Evolutionary conservation across 2,329 filamentous ascomycete genomes (phyloP).

Genomic region (Diaporthe sp.): DNA sequence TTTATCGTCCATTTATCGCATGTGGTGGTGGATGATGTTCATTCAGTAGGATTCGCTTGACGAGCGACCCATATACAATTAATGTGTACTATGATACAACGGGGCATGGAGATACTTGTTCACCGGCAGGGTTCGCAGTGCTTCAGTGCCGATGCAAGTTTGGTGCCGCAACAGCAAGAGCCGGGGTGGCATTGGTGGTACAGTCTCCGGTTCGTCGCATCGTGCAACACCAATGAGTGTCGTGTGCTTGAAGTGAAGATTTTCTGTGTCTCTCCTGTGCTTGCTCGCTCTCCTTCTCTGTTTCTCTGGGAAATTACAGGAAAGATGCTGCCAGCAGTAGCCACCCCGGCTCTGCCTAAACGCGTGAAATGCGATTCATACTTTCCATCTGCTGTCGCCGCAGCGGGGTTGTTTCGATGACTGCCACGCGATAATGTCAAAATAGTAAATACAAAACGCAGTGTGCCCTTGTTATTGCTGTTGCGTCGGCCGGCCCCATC

Average conservation of each 20-base stretch:
- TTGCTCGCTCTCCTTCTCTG: neutral
- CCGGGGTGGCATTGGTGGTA: neutral
- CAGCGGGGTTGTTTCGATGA: neutral
- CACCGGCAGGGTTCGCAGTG: no score
- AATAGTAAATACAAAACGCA: slow-evolving; percentile 1
- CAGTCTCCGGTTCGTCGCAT: neutral
- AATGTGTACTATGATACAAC: slow-evolving; percentile 35
- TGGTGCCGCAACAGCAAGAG: neutral
- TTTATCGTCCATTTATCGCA: neutral
- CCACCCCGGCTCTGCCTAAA: neutral
- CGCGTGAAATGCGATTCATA: neutral
- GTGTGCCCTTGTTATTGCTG: slow-evolving; percentile 13
- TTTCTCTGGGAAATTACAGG: neutral
- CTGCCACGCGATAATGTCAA: neutral
- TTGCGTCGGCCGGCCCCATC: neutral
- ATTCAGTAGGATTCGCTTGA: neutral
- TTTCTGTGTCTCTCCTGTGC: neutral
- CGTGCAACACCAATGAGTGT: neutral
- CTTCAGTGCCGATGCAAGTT: neutral
- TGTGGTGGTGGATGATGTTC: neutral
- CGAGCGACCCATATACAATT: slow-evolving; percentile 30
- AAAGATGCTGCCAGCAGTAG: neutral
- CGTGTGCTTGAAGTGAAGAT: neutral
- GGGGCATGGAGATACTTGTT: neutral
- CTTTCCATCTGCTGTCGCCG: neutral